Evolutionary conservation across 2,329 filamentous ascomycete genomes (phyloP).

Genomic region (Trichoderma gracile): DNA sequence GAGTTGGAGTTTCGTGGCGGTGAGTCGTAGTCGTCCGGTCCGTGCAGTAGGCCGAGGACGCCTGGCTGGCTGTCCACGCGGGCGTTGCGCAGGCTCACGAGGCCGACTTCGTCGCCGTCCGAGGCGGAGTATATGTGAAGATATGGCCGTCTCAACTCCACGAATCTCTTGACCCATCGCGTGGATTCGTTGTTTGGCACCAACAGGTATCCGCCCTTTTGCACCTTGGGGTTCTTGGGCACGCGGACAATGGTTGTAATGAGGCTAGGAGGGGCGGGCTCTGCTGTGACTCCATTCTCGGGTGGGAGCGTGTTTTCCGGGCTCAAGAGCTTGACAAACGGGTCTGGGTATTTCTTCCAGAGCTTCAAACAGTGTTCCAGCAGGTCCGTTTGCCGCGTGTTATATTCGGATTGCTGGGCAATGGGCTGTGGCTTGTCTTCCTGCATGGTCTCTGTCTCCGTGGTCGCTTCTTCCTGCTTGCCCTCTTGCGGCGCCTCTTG

Average conservation of each 20-base stretch:
- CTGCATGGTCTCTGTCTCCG: neutral
- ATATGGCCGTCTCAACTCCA: conserved; percentile 88
- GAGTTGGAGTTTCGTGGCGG: conserved; percentile 36
- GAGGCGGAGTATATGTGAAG: conserved; percentile 83
- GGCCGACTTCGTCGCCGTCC: conserved; percentile 85
- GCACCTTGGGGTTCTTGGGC: conserved; percentile 74
- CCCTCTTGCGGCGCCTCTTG: conserved; percentile 27
- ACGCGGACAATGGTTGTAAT: conserved; percentile 75
- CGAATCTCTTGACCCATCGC: conserved; percentile 88
- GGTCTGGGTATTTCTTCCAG: conserved; percentile 64
- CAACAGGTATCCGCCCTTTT: conserved; percentile 86
- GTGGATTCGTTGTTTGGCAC: conserved; percentile 79
- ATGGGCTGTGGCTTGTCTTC: conserved; percentile 28
- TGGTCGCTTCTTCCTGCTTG: conserved; percentile 19
- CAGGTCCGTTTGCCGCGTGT: conserved; percentile 49
- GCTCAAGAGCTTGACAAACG: conserved; percentile 56
- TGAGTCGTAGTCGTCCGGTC: conserved; percentile 44
- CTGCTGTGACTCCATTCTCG: conserved; percentile 56
- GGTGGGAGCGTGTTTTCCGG: conserved; percentile 69
- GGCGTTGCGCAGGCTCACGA: conserved; percentile 85
- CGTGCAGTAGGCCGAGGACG: conserved; percentile 73
- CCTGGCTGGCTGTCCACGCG: conserved; percentile 92
- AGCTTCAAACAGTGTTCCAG: conserved; percentile 61
- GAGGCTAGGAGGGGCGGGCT: conserved; percentile 60
- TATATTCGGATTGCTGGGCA: conserved; percentile 44